Conservation (phyloP, 345 rosid genomes). For the Salix purpurea region DNA sequence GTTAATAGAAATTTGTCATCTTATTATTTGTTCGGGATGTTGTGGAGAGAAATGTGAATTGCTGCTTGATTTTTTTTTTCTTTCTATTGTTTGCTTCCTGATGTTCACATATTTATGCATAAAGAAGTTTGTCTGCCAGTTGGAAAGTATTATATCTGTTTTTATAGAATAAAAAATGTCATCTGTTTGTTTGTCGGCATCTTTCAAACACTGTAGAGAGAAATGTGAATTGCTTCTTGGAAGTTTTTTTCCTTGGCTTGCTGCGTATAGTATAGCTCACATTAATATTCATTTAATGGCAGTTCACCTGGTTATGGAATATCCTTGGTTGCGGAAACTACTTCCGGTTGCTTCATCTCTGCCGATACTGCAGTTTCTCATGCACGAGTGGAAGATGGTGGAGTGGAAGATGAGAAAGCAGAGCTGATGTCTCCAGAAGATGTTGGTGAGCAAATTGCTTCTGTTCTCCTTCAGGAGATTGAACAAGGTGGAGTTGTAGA, state of each 20-base stretch:
- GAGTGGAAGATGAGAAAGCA: slow-evolving; percentile 53
- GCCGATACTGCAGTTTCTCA: slow-evolving; percentile 67
- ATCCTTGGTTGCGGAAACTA: slow-evolving; percentile 86
- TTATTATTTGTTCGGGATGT: background rate
- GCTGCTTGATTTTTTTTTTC: background rate
- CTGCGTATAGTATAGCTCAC: slow-evolving; percentile 8
- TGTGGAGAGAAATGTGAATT: background rate
- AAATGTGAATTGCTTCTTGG: background rate
- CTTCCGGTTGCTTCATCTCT: slow-evolving; percentile 77
- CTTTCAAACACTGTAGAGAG: background rate
- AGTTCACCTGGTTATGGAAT: slow-evolving; percentile 95
- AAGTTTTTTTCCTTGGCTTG: background rate
- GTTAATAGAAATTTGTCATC: background rate
- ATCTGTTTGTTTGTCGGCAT: too few relatives aligned
- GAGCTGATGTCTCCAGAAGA: slow-evolving; percentile 59
- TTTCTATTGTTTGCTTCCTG: background rate
- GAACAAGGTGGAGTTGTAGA: slow-evolving; percentile 96
- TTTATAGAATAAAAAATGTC: too few relatives aligned
- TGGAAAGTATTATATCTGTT: too few relatives aligned
- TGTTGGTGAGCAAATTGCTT: slow-evolving; percentile 76
- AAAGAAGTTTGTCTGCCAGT: too few relatives aligned
- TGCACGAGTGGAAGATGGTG: slow-evolving; percentile 38
- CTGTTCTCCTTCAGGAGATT: slow-evolving; percentile 80
- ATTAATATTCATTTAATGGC: slow-evolving; percentile 23
- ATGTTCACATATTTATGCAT: too few relatives aligned